These are phyloP conservation scores for Hapsidospora chrysogenum DNA, from an alignment of 495 filamentous ascomycete genomes.

Conservation along the genomic window DNA sequence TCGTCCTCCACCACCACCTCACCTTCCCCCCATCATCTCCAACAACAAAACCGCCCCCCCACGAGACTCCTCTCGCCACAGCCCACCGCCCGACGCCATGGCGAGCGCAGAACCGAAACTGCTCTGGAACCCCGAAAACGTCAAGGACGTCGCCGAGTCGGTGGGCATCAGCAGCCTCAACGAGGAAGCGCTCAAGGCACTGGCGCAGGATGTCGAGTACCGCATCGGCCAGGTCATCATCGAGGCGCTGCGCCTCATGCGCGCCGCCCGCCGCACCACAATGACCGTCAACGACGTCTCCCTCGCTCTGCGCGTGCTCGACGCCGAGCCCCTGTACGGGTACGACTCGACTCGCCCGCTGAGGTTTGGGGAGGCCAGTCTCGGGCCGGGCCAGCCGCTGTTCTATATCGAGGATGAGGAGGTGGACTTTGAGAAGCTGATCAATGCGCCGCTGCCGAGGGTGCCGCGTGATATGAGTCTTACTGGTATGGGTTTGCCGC, in stretches of 20 bases:
- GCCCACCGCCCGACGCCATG: not conserved
- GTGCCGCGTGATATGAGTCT: constrained; percentile 86
- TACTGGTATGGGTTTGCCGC: constrained; percentile 43
- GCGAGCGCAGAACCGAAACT: constrained; percentile 12
- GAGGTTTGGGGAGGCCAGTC: constrained; percentile 79
- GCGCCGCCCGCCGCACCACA: constrained; percentile 63
- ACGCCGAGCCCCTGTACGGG: constrained; percentile 89
- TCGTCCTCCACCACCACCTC: too few species aligned
- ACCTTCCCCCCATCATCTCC: too few species aligned
- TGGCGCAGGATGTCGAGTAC: constrained; percentile 89
- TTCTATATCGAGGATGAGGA: constrained; percentile 98
- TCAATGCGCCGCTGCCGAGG: constrained; percentile 87
- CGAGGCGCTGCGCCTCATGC: constrained; percentile 92
- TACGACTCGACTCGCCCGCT: constrained; percentile 81
- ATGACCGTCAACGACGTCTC: constrained; percentile 75
- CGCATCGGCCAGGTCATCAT: constrained; percentile 80
- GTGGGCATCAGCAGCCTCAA: constrained; percentile 65
- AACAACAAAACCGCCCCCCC: too few species aligned
- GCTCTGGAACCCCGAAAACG: constrained; percentile 92
- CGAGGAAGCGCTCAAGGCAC: constrained; percentile 67
- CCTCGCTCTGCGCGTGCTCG: constrained; percentile 64
- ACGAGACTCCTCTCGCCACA: not conserved
- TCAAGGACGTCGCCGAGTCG: constrained; percentile 87
- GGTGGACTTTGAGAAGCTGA: constrained; percentile 95
- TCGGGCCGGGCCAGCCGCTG: constrained; percentile 87